These are phyloP conservation scores for Pseudopyrenochaeta lycopersici DNA, from an alignment of 2,329 filamentous ascomycete genomes.

Conservation along the genomic window DNA sequence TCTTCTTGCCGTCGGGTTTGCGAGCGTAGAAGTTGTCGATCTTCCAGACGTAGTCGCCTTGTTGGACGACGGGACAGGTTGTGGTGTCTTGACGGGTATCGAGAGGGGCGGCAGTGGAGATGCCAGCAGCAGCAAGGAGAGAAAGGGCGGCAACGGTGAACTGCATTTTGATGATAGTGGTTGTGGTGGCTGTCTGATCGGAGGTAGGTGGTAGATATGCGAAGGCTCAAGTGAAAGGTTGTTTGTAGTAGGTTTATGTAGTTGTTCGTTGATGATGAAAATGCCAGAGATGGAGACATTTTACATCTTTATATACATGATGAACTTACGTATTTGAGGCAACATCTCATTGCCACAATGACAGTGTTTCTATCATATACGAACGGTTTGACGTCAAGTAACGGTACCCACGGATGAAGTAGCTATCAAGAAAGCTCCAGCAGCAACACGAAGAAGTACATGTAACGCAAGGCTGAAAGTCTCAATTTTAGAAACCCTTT, in stretches of 20 bases:
- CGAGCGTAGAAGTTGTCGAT: conserved; percentile 25
- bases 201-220: background rate
- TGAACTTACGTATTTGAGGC: background rate
- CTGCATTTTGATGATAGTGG: conserved; percentile 23
- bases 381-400: conserved; percentile 8
- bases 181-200: background rate
- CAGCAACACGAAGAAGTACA: conserved; percentile 2
- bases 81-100: conserved; percentile 10
- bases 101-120: conserved; percentile 20
- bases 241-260: conserved; percentile 6
- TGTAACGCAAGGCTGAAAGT: background rate
- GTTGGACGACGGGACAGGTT: conserved; percentile 9
- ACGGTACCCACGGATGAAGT: background rate
- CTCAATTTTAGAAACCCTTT: background rate
- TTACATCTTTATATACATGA: conserved; percentile 5
- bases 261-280: conserved; percentile 8
- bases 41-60: conserved; percentile 32
- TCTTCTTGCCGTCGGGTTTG: conserved; percentile 27
- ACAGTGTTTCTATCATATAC: background rate
- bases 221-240: no score
- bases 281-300: background rate
- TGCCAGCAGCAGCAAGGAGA: conserved; percentile 20
- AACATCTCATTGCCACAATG: background rate
- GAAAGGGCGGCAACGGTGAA: conserved; percentile 24
- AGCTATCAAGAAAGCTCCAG: background rate